A percentile compares a stretch with the other conserved stretches of the same genome.
These are phyloP conservation scores for Albizia julibrissin DNA, from an alignment of 306 rosid species.

Conservation along the genomic window DNA sequence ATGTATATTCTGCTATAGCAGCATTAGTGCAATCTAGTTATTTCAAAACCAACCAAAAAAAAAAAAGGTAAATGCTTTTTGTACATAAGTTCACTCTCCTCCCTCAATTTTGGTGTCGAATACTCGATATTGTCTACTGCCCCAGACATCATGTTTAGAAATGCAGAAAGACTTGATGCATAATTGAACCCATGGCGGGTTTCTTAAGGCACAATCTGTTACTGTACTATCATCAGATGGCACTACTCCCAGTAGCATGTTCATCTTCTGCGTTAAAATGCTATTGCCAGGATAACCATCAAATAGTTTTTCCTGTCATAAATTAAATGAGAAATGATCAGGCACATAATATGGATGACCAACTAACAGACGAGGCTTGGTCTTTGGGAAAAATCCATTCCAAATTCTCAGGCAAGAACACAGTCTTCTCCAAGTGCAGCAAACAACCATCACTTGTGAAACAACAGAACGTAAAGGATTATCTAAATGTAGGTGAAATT, in stretches of 20 bases:
- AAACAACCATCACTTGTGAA: background rate
- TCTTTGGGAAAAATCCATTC: background rate
- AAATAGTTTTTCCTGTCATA: conserved; percentile 54
- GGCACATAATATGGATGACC: background rate
- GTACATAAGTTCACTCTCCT: background rate
- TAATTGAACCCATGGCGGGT: conserved; percentile 72
- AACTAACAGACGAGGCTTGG: conserved; percentile 1
- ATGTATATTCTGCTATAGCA: too few relatives aligned
- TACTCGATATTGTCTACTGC: conserved; percentile 39
- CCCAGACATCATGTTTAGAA: conserved; percentile 34
- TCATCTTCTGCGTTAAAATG: conserved; percentile 40
- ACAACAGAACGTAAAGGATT: background rate
- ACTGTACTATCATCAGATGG: conserved; percentile 10
- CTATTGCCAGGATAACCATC: conserved; percentile 41
- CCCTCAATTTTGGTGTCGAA: conserved; percentile 51
- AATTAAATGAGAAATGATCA: conserved; percentile 3
- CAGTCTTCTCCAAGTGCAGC: background rate
- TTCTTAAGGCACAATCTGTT: conserved; percentile 37
- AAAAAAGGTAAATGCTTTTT: too few relatives aligned
- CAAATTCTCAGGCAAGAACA: background rate
- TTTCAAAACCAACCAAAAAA: too few relatives aligned
- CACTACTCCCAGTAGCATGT: conserved; percentile 52
- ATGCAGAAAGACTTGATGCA: conserved; percentile 54
- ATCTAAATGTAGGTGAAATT: background rate
- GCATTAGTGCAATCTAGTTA: too few relatives aligned